Base-by-base conservation (phyloP, 179 eudicot species). In the Vitellaria paradoxa region DNA sequence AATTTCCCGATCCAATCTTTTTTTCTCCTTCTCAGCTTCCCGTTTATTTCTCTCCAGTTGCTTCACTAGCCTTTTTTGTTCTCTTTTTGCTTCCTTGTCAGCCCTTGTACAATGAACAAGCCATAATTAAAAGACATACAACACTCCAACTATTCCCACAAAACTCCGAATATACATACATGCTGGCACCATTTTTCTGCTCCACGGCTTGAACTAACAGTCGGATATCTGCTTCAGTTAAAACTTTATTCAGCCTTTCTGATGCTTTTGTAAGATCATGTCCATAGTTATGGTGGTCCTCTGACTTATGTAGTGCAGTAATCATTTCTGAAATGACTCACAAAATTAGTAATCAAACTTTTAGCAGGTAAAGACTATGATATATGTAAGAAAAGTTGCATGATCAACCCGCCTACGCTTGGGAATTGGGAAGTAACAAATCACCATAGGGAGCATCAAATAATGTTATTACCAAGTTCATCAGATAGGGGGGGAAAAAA, bases 141-240 rank as follows among this genome's bases (percentile, higher is more conserved):
- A 45, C 9, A 65, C 56, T 75, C 20, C 18, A 76, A 74, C 30
- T 17, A 45, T 26, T 63, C 59, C 53, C 40, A 49, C 49, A 76
- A 12, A 46, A 24, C 30, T 30, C n/a, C 6, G 0, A 30, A 65
- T 30, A 55, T 23, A 85, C 89, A 67, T 88, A 96, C 99, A 87
- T 77, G 77, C 91, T 88, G 81, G 89, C 79, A 76, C 83, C 89
- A 79, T 74, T 85, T 85, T 87, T 91, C 88, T 89, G 87, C 62
- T 70, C 77, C 85, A 89, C 78, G 81, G 74, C 89, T 74, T 87
- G 83, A 60, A 84, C 81, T 75, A 92, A 73, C 85, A 83, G 68
- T 10, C 94, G 89, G 66, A 96, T 92, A 85, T 94, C 96, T 79
- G 96, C 90, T 89, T 94, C 98, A 70, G 77, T 84, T 66, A 89